Evolutionary conservation across 306 rosid genomes (phyloP).

Genomic region (Astragalus glycyphyllos): DNA sequence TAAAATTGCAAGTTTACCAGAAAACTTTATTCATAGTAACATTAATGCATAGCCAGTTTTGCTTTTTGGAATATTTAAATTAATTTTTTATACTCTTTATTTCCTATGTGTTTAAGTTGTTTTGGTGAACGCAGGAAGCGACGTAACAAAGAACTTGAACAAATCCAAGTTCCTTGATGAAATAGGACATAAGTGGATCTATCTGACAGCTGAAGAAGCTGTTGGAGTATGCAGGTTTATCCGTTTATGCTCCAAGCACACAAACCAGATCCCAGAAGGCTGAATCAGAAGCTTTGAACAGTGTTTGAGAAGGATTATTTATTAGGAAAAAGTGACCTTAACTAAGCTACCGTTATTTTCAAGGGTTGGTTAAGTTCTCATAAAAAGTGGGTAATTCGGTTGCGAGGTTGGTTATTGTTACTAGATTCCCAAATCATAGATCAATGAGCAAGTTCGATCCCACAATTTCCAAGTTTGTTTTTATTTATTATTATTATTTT

Average conservation of each 20-base stretch:
- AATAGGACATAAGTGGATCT: conserved; percentile 82
- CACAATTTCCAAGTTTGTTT: too few relatives aligned
- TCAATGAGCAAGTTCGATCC: too few relatives aligned
- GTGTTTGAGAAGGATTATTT: conserved; percentile 51
- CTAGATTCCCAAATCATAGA: too few relatives aligned
- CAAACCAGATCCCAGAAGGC: conserved; percentile 62
- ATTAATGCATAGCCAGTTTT: not conserved
- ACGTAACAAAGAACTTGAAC: conserved; percentile 89
- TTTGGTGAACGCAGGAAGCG: conserved; percentile 84
- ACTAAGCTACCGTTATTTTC: conserved; percentile 3
- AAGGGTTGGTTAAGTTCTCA: too few relatives aligned
- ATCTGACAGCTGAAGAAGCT: conserved; percentile 87
- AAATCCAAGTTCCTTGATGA: conserved; percentile 71
- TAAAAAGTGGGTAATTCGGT: too few relatives aligned
- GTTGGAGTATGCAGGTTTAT: conserved; percentile 91
- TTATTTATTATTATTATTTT: too few relatives aligned
- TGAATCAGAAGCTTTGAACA: conserved; percentile 66
- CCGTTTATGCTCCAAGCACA: conserved; percentile 65
- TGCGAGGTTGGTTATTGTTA: too few relatives aligned
- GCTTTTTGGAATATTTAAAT: conserved; percentile 1
- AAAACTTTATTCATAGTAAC: not conserved
- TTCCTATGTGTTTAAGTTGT: conserved; percentile 57
- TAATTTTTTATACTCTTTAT: too few relatives aligned
- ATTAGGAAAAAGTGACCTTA: not conserved
- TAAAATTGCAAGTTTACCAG: conserved; percentile 3